Base-by-base conservation (phyloP, 139 green algal species). In the Diplosphaera chodatii region DNA sequence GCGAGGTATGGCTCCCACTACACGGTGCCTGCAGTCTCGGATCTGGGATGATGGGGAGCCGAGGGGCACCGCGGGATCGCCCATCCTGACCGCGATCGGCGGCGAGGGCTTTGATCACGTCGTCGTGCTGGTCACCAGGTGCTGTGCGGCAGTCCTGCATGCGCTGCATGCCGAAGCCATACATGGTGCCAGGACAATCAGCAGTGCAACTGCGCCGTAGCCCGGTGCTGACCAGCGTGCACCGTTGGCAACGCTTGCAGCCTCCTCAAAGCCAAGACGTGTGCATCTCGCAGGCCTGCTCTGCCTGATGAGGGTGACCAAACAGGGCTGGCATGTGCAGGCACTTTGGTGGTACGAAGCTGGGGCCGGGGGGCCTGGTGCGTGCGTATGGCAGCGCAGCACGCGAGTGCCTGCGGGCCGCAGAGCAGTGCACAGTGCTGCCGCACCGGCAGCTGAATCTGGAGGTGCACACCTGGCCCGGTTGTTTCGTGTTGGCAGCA, bases 301-400 rank as follows among this genome's bases (percentile, higher is more conserved):
- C n/a, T n/a, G n/a, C n/a, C n/a, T n/a, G n/a, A n/a, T n/a, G n/a
- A n/a, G n/a, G n/a, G n/a, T n/a, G n/a, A n/a, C n/a, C n/a, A n/a
- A n/a, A n/a, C n/a, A n/a, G n/a, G n/a, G n/a, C n/a, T n/a, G n/a
- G n/a, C n/a, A n/a, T n/a, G 71, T 67, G 63, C 72, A 88, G 91
- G n/a, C 88, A 88, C 74, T 96, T 88, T 78, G 92, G 91, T 0
- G 92, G 91, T 3, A 86, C 84, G 23, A 96, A 97, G 80, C 82
- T 97, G 6, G 92, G 92, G 1, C 79, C 87, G 0, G 92, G 92
- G 3, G 91, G 91, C 1, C 80, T 97, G 5, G 86, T 86, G 55
- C 79, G 92, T 10, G 91, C 91, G 0, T 96, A 94, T 71, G 90
- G 88, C 3, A 84, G 80, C 0, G 86, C 88, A 16, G 92, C 91